Evolutionary conservation across 768 basidiomycete genomes (phyloP).

Genomic region (Pholiota conissans): DNA sequence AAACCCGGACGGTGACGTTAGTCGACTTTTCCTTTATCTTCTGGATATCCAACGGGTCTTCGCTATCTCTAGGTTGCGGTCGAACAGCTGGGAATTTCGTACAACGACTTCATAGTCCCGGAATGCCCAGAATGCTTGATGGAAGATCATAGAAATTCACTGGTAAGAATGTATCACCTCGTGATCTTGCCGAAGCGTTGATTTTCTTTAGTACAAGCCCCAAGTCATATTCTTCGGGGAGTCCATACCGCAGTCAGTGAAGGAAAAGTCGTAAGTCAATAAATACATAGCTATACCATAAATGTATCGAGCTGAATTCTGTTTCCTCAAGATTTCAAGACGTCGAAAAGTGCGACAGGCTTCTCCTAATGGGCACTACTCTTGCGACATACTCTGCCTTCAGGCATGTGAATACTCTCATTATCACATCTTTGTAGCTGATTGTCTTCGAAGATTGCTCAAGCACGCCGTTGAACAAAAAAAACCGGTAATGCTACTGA

Average conservation of each 20-base stretch:
- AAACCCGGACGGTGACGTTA: conserved; percentile 92
- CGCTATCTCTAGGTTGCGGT: conserved; percentile 63
- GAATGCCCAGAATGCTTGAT: conserved; percentile 67
- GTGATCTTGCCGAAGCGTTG: neutral
- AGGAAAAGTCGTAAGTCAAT: conserved; percentile 66
- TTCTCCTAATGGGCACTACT: conserved; percentile 87
- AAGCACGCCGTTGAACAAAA: conserved; percentile 73
- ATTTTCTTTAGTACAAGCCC: conserved; percentile 64
- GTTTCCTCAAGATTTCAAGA: conserved; percentile 48
- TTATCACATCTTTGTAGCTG: neutral
- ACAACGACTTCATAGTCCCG: conserved; percentile 78
- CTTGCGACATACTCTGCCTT: conserved; percentile 94
- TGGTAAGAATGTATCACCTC: conserved; percentile 41
- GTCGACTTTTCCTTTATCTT: conserved; percentile 18
- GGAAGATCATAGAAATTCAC: conserved; percentile 56
- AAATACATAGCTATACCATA: neutral
- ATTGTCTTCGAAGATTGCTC: conserved; percentile 53
- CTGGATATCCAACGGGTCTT: neutral
- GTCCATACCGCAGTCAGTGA: conserved; percentile 67
- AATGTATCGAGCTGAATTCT: neutral
- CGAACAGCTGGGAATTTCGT: conserved; percentile 66
- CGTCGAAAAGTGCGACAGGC: conserved; percentile 58
- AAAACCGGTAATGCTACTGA: conserved; percentile 82
- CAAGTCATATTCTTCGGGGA: conserved; percentile 90
- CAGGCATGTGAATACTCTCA: conserved; percentile 45